Conservation (phyloP, 805 yeast species). For the Clavispora carvajalis region DNA sequence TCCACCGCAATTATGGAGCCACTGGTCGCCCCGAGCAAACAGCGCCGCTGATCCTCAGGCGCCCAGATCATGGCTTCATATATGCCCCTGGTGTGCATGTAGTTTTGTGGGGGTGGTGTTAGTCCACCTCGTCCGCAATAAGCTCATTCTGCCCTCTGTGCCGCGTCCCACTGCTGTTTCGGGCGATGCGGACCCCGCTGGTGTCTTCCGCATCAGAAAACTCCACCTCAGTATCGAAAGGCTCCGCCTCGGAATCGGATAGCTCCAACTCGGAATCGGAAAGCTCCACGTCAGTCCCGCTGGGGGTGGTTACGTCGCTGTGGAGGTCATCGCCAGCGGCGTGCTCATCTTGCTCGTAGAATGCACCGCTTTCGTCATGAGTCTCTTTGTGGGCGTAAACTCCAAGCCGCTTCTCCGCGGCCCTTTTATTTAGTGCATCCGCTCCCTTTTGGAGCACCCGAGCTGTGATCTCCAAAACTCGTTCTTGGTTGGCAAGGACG, state of each 20-base stretch:
- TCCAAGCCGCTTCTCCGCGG: neutral
- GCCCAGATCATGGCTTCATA: no score
- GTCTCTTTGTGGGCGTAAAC: no score
- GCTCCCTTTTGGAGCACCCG: constrained; percentile 8
- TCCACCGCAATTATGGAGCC: no score
- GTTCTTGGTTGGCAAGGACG: constrained; percentile 8
- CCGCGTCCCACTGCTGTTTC: neutral
- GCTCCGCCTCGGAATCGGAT: neutral
- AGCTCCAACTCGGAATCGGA: neutral
- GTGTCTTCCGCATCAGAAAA: neutral
- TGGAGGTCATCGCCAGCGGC: neutral
- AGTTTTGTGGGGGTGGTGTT: neutral
- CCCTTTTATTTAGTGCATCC: constrained; percentile 2
- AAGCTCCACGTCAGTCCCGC: neutral
- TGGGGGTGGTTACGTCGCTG: neutral
- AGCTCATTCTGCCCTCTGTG: neutral
- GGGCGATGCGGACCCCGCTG: neutral
- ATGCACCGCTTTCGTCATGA: no score
- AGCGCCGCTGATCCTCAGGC: no score
- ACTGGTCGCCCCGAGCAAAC: no score
- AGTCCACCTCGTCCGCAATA: neutral
- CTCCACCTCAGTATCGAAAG: no score
- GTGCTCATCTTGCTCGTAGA: no score
- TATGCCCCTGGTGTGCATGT: neutral
- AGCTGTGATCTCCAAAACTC: constrained; percentile 7